These are phyloP conservation scores for Paramecium primaurelia DNA, from an alignment of 73 alveolate genomes.

Conservation along the genomic window DNA sequence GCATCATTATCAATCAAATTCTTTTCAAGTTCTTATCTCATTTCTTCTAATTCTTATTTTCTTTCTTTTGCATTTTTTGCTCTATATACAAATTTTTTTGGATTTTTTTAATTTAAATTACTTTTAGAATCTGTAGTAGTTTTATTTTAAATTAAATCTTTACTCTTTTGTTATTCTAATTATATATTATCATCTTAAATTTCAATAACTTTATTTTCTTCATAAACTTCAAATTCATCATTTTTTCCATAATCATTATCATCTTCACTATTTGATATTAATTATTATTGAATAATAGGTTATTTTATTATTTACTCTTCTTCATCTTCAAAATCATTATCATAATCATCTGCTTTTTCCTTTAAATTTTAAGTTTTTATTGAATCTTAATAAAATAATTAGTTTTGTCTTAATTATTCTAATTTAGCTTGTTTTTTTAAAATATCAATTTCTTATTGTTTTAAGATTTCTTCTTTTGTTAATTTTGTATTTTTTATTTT, in stretches of 20 bases:
- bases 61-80: constrained; percentile 29
- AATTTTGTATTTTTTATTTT: neutral
- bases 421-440: neutral
- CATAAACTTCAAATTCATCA: neutral
- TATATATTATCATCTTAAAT: neutral
- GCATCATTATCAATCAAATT: neutral
- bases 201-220: neutral
- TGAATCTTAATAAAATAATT: neutral
- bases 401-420: neutral
- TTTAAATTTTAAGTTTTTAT: neutral
- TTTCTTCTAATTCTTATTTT: neutral
- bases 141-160: neutral
- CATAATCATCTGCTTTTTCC: neutral
- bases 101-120: neutral
- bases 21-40: constrained; percentile 15
- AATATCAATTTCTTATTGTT: neutral
- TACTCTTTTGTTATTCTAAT: neutral
- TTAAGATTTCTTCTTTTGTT: neutral
- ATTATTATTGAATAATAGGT: neutral
- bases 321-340: neutral
- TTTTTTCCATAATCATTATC: neutral
- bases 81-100: neutral
- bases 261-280: neutral
- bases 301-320: neutral
- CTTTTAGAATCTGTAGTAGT: neutral